These are phyloP conservation scores for Sphagnum contortum DNA, from an alignment of 225 moss, liverwort and hornwort species.

Conservation along the genomic window DNA sequence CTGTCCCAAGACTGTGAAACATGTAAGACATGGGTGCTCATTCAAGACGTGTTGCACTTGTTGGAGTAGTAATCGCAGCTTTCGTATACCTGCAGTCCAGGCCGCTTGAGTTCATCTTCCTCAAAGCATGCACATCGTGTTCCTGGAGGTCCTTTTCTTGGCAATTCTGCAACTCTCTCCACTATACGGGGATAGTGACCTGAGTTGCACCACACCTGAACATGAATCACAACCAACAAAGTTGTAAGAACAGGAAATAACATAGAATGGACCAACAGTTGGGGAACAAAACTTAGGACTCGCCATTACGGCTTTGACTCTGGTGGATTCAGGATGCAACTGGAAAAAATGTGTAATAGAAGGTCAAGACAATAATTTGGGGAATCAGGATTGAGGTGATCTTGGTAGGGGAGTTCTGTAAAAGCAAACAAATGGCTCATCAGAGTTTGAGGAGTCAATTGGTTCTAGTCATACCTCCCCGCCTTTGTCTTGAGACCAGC, in stretches of 20 bases:
- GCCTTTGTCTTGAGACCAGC: slow-evolving; percentile 61
- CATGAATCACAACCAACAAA: neutral
- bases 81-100: slow-evolving; percentile 55
- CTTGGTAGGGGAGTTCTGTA: too few species aligned
- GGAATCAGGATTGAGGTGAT: too few species aligned
- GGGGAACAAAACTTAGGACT: too few species aligned
- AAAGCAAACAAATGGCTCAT: too few species aligned
- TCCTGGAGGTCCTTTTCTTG: slow-evolving; percentile 34
- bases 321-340: too few species aligned
- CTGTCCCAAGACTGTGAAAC: too few species aligned
- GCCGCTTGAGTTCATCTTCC: slow-evolving; percentile 30
- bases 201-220: slow-evolving; percentile 88
- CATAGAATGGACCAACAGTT: too few species aligned
- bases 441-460: too few species aligned
- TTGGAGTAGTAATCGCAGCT: slow-evolving; percentile 43
- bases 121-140: slow-evolving; percentile 77
- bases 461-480: slow-evolving; percentile 48
- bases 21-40: too few species aligned
- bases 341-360: too few species aligned
- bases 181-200: slow-evolving; percentile 61
- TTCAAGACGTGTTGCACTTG: slow-evolving; percentile 27
- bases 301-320: too few species aligned
- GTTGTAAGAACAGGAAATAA: neutral
- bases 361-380: too few species aligned
- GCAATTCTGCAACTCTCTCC: slow-evolving; percentile 43